Conservation (phyloP, 2,329 filamentous ascomycete species). For the Falciphora oryzae region DNA sequence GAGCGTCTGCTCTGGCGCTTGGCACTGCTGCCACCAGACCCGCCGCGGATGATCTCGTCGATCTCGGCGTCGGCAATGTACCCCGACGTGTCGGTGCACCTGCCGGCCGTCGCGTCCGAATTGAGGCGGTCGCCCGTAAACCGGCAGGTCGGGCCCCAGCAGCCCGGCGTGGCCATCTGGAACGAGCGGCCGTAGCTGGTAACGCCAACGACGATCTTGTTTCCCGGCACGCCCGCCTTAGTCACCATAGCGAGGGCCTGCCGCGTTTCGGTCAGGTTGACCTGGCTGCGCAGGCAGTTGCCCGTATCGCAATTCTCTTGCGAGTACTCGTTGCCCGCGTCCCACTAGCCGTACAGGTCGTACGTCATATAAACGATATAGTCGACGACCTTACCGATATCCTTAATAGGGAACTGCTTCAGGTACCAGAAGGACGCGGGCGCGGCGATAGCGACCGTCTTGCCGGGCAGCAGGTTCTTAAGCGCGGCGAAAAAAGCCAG, state of each 20-base stretch:
- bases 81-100: conserved; percentile 31
- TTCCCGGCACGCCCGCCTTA: conserved; percentile 30
- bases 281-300: conserved; percentile 28
- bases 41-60: conserved; percentile 7
- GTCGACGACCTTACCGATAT: conserved; percentile 23
- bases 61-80: conserved; percentile 36
- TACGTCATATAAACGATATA: conserved; percentile 31
- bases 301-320: conserved; percentile 21
- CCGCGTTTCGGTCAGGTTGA: conserved; percentile 28
- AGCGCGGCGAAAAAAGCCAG: conserved; percentile 24
- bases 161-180: conserved; percentile 25
- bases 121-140: conserved; percentile 22
- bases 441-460: conserved; percentile 22
- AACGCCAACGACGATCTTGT: conserved; percentile 28
- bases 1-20: too few relatives aligned
- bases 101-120: conserved; percentile 25
- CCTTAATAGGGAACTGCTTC: conserved; percentile 23
- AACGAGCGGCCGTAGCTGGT: conserved; percentile 30
- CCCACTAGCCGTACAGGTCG: conserved; percentile 32
- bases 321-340: conserved; percentile 3
- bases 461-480: conserved; percentile 15
- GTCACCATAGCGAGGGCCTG: conserved; percentile 22
- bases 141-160: conserved; percentile 25
- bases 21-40: too few relatives aligned
- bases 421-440: conserved; percentile 29